Evolutionary conservation across 2,329 filamentous ascomycete genomes (phyloP).

Genomic region (Xylariaceae sp.): DNA sequence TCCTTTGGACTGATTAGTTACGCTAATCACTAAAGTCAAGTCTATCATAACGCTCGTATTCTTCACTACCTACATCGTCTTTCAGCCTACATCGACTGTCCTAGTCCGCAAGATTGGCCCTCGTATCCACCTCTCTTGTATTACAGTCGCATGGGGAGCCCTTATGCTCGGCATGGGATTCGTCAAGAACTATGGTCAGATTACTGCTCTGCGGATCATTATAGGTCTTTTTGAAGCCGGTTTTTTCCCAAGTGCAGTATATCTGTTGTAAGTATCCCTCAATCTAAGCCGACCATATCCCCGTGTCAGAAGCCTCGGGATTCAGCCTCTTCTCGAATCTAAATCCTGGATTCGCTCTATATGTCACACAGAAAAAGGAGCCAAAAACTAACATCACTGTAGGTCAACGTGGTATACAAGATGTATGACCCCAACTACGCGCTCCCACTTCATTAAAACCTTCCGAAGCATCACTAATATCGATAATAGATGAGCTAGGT

Average conservation of each 20-base stretch:
- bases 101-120: constrained; percentile 71
- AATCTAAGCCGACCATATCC: not conserved
- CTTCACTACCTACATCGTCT: constrained; percentile 74
- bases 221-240: constrained; percentile 72
- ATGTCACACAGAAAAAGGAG: too few species aligned
- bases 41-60: constrained; percentile 75
- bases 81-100: constrained; percentile 74
- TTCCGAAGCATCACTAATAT: constrained; percentile 5
- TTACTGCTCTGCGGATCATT: constrained; percentile 62
- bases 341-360: too few species aligned
- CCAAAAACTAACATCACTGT: not conserved
- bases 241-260: constrained; percentile 74
- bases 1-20: not conserved
- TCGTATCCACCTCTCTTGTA: constrained; percentile 58
- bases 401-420: constrained; percentile 71
- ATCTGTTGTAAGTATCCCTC: constrained; percentile 60
- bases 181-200: constrained; percentile 53
- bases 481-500: constrained; percentile 64
- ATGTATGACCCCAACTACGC: constrained; percentile 49
- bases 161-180: constrained; percentile 73
- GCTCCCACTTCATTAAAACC: not conserved
- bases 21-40: constrained; percentile 24
- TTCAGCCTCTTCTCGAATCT: too few species aligned
- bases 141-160: constrained; percentile 64
- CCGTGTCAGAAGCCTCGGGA: not conserved